Evolutionary conservation across 148 eudicot species (phyloP).

Genomic region (Heliosperma pusillum): DNA sequence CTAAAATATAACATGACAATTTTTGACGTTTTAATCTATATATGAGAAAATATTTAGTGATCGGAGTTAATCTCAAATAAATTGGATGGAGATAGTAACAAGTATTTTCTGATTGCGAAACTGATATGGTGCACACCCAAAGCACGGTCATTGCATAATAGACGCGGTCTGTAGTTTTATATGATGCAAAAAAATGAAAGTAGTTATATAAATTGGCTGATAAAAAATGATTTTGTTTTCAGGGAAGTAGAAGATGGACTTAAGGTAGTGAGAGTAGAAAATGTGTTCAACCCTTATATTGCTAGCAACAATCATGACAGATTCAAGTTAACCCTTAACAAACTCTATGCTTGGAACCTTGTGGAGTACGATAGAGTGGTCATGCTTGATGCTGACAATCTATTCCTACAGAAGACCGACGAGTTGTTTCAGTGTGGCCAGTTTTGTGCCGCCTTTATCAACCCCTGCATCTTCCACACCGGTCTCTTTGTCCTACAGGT

Average conservation of each 20-base stretch:
- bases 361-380: slow-evolving; percentile 82
- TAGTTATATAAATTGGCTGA: not conserved
- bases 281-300: slow-evolving; percentile 69
- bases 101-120: too few relatives aligned
- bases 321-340: slow-evolving; percentile 84
- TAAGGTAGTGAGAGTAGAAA: slow-evolving; percentile 76
- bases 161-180: too few relatives aligned
- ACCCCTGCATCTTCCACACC: slow-evolving; percentile 97
- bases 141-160: too few relatives aligned
- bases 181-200: not conserved
- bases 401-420: slow-evolving; percentile 76
- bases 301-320: slow-evolving; percentile 38
- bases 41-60: too few relatives aligned
- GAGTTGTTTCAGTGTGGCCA: slow-evolving; percentile 94
- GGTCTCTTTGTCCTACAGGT: slow-evolving; percentile 95
- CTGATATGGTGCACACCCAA: too few relatives aligned
- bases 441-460: slow-evolving; percentile 95
- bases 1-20: too few relatives aligned
- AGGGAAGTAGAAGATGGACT: slow-evolving; percentile 89
- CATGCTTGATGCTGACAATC: slow-evolving; percentile 96
- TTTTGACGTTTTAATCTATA: too few relatives aligned
- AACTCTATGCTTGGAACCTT: slow-evolving; percentile 85
- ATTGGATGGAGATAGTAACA: too few relatives aligned
- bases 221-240: slow-evolving; percentile 14
- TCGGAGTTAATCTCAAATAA: too few relatives aligned